Conservation (phyloP, 2,329 filamentous ascomycete species). For the Bipolaris victoriae region DNA sequence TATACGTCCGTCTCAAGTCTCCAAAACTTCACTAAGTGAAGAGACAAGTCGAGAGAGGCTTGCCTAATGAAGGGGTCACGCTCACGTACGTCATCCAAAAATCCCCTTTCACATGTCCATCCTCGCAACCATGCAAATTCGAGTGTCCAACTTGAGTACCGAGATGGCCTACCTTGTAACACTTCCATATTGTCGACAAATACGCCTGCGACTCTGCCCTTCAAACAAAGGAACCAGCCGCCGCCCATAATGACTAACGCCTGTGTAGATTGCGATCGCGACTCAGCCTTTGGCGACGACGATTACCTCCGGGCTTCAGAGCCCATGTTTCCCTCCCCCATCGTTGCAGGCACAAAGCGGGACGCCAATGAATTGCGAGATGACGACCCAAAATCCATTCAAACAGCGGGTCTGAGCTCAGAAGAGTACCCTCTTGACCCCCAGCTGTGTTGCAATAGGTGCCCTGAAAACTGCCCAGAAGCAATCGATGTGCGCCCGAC, state of each 20-base stretch:
- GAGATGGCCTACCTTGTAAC: slow-evolving; percentile 13
- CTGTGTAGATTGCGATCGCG: slow-evolving; percentile 37
- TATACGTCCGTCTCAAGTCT: background rate
- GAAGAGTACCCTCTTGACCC: slow-evolving; percentile 16
- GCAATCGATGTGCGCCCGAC: slow-evolving; percentile 32
- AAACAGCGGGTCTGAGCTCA: slow-evolving; percentile 20
- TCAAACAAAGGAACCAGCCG: background rate
- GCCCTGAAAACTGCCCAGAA: slow-evolving; percentile 31
- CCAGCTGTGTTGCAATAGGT: slow-evolving; percentile 36
- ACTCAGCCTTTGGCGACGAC: slow-evolving; percentile 43
- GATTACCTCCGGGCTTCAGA: slow-evolving; percentile 31
- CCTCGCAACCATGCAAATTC: slow-evolving; percentile 1
- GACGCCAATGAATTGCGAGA: slow-evolving; percentile 31
- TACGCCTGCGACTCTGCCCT: slow-evolving; percentile 8
- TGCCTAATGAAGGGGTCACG: slow-evolving; percentile 1
- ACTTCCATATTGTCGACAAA: slow-evolving; percentile 7
- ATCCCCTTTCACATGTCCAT: background rate
- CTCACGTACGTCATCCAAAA: background rate
- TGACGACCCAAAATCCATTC: slow-evolving; percentile 20
- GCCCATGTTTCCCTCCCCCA: slow-evolving; percentile 38
- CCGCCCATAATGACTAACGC: slow-evolving; percentile 39
- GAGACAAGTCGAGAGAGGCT: background rate
- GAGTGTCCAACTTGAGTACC: slow-evolving; percentile 10
- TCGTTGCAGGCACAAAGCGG: slow-evolving; percentile 44
- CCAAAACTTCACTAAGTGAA: background rate